These are phyloP conservation scores for Termitomyces heimii DNA, from an alignment of 768 basidiomycete species.

Conservation along the genomic window DNA sequence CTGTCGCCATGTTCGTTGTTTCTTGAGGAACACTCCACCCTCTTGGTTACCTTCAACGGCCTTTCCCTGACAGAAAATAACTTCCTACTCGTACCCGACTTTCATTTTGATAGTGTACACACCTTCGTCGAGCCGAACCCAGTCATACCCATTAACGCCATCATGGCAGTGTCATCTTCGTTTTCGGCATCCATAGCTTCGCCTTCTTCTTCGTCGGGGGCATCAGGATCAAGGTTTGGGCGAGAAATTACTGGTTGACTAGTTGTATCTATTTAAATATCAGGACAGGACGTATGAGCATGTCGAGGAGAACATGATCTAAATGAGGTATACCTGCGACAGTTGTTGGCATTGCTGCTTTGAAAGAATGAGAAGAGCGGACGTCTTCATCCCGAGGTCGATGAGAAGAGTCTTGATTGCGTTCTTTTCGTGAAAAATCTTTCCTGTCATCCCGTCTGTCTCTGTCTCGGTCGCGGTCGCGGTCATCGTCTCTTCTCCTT, in stretches of 20 bases:
- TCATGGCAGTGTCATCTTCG: constrained; percentile 77
- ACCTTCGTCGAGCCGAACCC: constrained; percentile 93
- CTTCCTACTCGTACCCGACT: not conserved
- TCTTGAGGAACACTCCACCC: constrained; percentile 61
- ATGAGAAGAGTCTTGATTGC: constrained; percentile 2
- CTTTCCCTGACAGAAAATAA: constrained; percentile 51
- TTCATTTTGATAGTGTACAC: constrained; percentile 9
- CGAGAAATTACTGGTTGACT: constrained; percentile 12
- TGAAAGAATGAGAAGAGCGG: constrained; percentile 11
- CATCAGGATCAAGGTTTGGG: constrained; percentile 36
- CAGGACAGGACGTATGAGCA: not conserved
- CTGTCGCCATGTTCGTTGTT: constrained; percentile 89
- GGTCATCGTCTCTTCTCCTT: constrained; percentile 18
- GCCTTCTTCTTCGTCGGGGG: constrained; percentile 38
- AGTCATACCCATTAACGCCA: constrained; percentile 82
- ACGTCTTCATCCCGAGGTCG: not conserved
- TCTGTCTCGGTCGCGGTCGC: constrained; percentile 18
- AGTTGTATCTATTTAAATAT: not conserved
- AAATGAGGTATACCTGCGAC: constrained; percentile 2
- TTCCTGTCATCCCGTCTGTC: constrained; percentile 16
- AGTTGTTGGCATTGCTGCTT: constrained; percentile 6
- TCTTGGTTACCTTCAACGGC: constrained; percentile 81
- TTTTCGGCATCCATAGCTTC: constrained; percentile 50
- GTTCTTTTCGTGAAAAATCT: constrained; percentile 16
- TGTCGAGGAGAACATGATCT: not conserved